Evolutionary conservation across 192 early-diverging fungal species (phyloP).

Genomic region (Backusella tarrabulga): DNA sequence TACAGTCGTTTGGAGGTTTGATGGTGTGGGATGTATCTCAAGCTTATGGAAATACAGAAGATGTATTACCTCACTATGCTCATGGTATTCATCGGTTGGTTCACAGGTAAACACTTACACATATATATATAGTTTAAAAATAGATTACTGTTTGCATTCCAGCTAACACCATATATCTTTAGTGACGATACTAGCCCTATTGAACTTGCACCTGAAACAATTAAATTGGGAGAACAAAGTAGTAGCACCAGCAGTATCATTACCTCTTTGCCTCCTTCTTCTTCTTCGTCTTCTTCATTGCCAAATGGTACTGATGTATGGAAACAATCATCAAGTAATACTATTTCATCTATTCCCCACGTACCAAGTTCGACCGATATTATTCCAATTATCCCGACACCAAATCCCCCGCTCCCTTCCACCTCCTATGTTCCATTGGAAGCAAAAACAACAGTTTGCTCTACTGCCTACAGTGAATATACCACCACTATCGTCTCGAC

Average conservation of each 20-base stretch:
- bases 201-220: not conserved
- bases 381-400: not conserved
- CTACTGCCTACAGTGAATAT: not conserved
- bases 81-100: slow-evolving; percentile 19
- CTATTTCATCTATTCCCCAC: not conserved
- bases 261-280: not conserved
- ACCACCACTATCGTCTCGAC: not conserved
- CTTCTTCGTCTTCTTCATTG: not conserved
- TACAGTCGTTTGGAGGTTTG: slow-evolving; percentile 28
- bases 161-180: not conserved
- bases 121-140: not conserved
- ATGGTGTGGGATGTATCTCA: slow-evolving; percentile 36
- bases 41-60: slow-evolving; percentile 24
- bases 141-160: not conserved
- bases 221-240: not conserved
- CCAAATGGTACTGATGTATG: not conserved
- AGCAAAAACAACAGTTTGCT: not conserved
- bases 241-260: not conserved
- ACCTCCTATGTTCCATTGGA: not conserved
- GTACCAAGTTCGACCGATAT: not conserved
- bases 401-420: not conserved
- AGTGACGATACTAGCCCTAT: not conserved
- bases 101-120: not conserved
- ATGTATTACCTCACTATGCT: slow-evolving; percentile 29
- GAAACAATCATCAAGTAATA: not conserved